Percentiles rank a stretch among this genome's conserved stretches.
Conservation (phyloP, 441 rosid genomes). For the Croton setiger region DNA sequence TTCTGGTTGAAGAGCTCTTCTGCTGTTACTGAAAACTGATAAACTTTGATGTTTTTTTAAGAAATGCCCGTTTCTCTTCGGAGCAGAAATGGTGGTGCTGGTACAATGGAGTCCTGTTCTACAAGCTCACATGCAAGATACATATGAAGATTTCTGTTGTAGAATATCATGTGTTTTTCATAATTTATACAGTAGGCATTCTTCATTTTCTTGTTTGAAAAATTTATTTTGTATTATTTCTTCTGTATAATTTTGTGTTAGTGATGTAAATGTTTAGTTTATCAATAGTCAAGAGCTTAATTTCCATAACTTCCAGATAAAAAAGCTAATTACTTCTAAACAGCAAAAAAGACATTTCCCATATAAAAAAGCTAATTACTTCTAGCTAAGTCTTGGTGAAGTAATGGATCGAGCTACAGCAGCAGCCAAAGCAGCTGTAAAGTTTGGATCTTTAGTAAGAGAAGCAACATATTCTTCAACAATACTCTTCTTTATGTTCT, state of each 20-base stretch:
- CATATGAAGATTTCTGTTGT: conserved; percentile 24
- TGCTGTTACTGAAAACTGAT: background rate
- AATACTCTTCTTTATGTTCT: background rate
- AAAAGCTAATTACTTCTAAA: background rate
- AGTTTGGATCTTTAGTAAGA: conserved; percentile 71
- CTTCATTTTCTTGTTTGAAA: background rate
- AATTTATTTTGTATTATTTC: conserved; percentile 2
- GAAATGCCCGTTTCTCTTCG: conserved; percentile 4
- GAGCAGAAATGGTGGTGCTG: conserved; percentile 15
- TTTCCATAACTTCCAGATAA: background rate
- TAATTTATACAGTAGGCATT: background rate
- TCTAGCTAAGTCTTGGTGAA: background rate
- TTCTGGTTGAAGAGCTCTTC: background rate
- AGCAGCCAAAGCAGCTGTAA: conserved; percentile 71
- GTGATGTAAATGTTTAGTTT: conserved; percentile 27
- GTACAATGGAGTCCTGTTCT: background rate
- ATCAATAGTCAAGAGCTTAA: conserved; percentile 1
- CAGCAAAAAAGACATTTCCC: background rate
- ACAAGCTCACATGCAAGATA: conserved; percentile 8
- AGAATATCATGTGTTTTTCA: conserved; percentile 12
- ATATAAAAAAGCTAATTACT: background rate
- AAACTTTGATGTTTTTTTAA: background rate
- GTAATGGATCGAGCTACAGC: conserved; percentile 66
- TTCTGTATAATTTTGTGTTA: conserved; percentile 19
- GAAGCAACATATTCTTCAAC: conserved; percentile 74